Percentiles rank a stretch among this genome's conserved stretches.
Evolutionary conservation across 208 protist genomes (phyloP).

Genomic region (Porcisia hertigi): DNA sequence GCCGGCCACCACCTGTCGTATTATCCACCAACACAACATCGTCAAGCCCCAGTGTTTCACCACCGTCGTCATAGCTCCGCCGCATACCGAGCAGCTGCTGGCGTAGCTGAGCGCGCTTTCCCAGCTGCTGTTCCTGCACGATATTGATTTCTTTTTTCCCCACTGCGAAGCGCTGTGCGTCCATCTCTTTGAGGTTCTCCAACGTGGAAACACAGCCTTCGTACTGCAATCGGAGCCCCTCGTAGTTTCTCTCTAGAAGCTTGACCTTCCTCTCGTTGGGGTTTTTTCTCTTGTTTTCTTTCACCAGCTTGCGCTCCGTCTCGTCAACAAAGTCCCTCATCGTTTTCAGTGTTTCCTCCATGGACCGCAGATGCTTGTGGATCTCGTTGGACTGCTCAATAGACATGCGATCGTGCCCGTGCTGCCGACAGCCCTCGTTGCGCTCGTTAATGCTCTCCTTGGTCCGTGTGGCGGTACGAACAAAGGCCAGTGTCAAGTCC

Average conservation of each 20-base stretch:
- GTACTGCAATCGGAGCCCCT: conserved; percentile 43
- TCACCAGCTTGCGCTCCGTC: conserved; percentile 39
- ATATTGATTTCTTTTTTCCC: conserved; percentile 41
- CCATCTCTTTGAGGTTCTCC: conserved; percentile 53
- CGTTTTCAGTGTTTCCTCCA: conserved; percentile 57
- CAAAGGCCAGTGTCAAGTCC: conserved; percentile 53
- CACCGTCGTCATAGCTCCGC: conserved; percentile 21
- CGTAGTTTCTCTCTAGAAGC: conserved; percentile 44
- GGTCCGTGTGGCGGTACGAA: conserved; percentile 38
- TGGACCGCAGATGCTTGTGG: conserved; percentile 56
- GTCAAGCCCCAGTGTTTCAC: conserved; percentile 16
- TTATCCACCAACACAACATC: conserved; percentile 48
- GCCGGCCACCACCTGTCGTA: conserved; percentile 55
- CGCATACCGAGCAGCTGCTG: conserved; percentile 54
- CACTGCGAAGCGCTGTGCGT: conserved; percentile 37
- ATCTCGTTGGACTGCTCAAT: conserved; percentile 72
- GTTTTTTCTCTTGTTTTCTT: conserved; percentile 57
- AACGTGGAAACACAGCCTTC: conserved; percentile 52
- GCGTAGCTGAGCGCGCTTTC: conserved; percentile 56
- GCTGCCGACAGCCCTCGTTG: conserved; percentile 46
- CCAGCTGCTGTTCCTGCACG: conserved; percentile 43
- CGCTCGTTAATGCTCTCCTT: conserved; percentile 68
- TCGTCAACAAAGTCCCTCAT: conserved; percentile 51
- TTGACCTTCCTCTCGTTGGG: conserved; percentile 43
- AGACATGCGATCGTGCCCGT: conserved; percentile 61